Conservation (phyloP, 2,329 filamentous ascomycete genomes). For the Fusarium transvaalense region DNA sequence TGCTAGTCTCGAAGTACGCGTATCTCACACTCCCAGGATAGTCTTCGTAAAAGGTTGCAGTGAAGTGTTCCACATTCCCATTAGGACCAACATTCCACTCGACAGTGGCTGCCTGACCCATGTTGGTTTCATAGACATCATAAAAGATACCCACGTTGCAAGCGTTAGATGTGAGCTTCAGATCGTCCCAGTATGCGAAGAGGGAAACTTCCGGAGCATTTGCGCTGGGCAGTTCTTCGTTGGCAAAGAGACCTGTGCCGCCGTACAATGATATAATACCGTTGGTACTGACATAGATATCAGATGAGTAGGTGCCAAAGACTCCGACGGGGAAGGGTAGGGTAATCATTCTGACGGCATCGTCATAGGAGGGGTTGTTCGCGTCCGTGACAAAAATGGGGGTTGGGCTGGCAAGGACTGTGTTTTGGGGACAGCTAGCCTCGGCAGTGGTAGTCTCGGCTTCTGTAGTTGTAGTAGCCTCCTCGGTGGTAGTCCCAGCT, state of each 20-base stretch:
- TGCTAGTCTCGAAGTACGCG: not conserved
- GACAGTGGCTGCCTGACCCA: not conserved
- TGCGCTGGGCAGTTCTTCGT: not conserved
- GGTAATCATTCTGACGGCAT: not conserved
- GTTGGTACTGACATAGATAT: not conserved
- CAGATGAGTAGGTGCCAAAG: not conserved
- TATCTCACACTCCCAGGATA: not conserved
- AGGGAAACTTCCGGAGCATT: not conserved
- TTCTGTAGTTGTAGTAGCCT: not conserved
- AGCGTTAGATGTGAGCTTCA: no score
- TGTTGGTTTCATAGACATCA: not conserved
- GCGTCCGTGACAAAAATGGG: not conserved
- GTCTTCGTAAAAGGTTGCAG: not conserved
- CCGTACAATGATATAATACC: not conserved
- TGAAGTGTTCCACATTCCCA: not conserved
- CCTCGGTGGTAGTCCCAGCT: not conserved
- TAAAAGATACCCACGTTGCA: not conserved
- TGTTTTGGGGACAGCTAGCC: not conserved
- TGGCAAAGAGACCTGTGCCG: rapidly evolving
- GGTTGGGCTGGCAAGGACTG: not conserved
- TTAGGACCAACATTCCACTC: not conserved
- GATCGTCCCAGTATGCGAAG: not conserved
- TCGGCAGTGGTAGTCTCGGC: not conserved
- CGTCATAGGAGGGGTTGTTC: not conserved
- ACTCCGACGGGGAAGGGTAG: not conserved